phyloP scores from a whole-genome alignment of 2,329 filamentous ascomycete species.

The Fusarium neocosmosporiellum region DNA sequence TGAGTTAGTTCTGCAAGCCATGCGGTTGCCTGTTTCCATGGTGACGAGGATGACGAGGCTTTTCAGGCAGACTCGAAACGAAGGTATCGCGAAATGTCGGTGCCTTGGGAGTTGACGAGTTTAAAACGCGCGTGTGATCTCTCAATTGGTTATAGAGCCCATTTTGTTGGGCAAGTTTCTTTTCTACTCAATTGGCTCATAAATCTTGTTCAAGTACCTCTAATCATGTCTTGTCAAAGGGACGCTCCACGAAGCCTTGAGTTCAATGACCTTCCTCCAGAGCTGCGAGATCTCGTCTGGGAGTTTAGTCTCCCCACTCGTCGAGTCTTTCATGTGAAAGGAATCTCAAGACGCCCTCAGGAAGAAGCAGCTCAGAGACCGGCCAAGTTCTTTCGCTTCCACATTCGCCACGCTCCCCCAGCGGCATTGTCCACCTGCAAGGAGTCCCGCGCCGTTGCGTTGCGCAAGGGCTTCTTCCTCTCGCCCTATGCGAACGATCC shows the following conservation, averaged over 20 bases:
- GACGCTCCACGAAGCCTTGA: neutral
- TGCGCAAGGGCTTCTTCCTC: conserved; percentile 43
- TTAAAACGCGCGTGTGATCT: neutral
- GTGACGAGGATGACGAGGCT: conserved; percentile 22
- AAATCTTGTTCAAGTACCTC: neutral
- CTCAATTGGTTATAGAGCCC: neutral
- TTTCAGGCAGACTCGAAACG: conserved; percentile 21
- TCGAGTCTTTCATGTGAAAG: conserved; percentile 47
- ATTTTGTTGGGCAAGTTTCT: neutral
- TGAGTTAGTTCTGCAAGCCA: neutral
- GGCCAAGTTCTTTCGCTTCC: conserved; percentile 32
- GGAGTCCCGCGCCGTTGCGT: conserved; percentile 43
- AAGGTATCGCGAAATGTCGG: conserved; percentile 14
- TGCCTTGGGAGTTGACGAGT: conserved; percentile 21
- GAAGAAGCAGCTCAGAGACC: neutral
- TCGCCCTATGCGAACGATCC: conserved; percentile 12
- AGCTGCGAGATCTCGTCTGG: conserved; percentile 47
- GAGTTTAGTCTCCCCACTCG: conserved; percentile 39
- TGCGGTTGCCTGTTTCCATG: conserved; percentile 26
- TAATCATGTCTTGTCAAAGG: conserved; percentile 11
- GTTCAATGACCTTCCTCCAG: conserved; percentile 37
- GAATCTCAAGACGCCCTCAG: neutral
- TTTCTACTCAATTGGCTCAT: neutral
- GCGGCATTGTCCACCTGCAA: conserved; percentile 35
- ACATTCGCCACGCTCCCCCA: conserved; percentile 37